Evolutionary conservation across 257 asterid genomes (phyloP), one percentile per base, ranked within the genome.

Genomic region (Ocimum tenuiflorum): DNA sequence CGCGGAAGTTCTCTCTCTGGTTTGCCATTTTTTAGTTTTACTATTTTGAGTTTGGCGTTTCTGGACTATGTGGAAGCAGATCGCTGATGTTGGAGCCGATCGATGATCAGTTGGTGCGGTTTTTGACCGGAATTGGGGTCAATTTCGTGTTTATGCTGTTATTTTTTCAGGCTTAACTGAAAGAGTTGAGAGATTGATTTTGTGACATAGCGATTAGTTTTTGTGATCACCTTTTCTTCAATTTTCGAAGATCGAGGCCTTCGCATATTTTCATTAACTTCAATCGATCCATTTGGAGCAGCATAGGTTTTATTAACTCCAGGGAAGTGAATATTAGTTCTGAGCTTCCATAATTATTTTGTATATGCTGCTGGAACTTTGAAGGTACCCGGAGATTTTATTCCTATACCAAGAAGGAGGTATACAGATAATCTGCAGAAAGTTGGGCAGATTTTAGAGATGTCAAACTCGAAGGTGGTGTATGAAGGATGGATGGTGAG

Each of bases 401-500:
- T 41, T 38, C 67, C 17, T 1, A 22, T 59, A 65, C 35, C 52
- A 51, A 68, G 64, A 59, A 52, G 67, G 65, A 48, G 42, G 45
- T 13, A 14, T 27, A 27, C 31, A 27, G 77, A 62, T 29, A 38
- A 52, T 65, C 58, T 50, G 74, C 42, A 50, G 73, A 23, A 27
- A 63, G 50, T 27, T 36, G 43, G 46, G 68, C 68, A 49, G n/a
- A 60, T 58, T 56, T 58, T 47, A 63, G 75, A 59, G 79, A 90
- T 90, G 97, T 90, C 97, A 49, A 90, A 88, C 78, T 62, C 86
- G 56, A 83, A 83, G 83, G 95, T 86, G 77, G 95, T 94, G 39
- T 86, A 90, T 68, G 99, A 94, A 73, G 99, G 99, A 72, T 90
- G 97, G 97, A 88, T 94, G 97, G 99, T 91, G 78, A 84, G 99